A percentile compares a stretch with the other conserved stretches of the same genome.
These are phyloP conservation scores for Saturnispora saitoi DNA, from an alignment of 805 yeast genomes.

Conservation along the genomic window DNA sequence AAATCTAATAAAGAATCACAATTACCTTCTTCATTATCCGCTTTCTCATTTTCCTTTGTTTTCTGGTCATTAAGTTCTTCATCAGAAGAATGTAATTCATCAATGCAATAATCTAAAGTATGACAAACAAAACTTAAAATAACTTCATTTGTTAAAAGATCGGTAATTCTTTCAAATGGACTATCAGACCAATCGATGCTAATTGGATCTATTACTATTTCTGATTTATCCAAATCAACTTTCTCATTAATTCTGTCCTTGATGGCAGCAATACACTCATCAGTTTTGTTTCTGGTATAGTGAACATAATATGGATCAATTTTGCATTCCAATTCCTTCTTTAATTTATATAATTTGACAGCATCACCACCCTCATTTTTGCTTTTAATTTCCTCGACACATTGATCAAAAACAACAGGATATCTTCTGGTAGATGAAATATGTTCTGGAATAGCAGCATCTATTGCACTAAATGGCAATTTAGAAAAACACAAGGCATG, in stretches of 20 bases:
- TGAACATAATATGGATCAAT: conserved; percentile 82
- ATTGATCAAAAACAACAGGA: conserved; percentile 46
- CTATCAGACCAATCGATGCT: conserved; percentile 31
- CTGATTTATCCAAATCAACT: conserved; percentile 26
- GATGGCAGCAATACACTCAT: conserved; percentile 65
- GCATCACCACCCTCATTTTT: conserved; percentile 1
- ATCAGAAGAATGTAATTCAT: background rate
- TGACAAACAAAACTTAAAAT: conserved; percentile 47
- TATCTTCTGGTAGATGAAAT: conserved; percentile 64
- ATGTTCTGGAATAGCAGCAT: conserved; percentile 66
- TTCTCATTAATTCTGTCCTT: conserved; percentile 39
- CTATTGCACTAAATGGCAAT: conserved; percentile 60
- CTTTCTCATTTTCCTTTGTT: background rate
- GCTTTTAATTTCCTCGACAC: conserved; percentile 50
- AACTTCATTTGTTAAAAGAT: conserved; percentile 43
- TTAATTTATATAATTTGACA: conserved; percentile 52
- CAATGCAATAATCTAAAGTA: conserved; percentile 34
- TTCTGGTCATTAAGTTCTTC: background rate
- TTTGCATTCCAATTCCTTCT: conserved; percentile 40
- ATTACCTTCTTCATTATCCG: conserved; percentile 17
- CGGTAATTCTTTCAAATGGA: conserved; percentile 37
- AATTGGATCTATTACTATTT: conserved; percentile 52
- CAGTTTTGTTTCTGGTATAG: conserved; percentile 67
- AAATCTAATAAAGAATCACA: conserved; percentile 51
- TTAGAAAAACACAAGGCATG: conserved; percentile 77